Percentiles rank a stretch among this genome's conserved stretches.
phyloP scores from a whole-genome alignment of 164 flowering plant genomes.

The Taxillus chinensis region DNA sequence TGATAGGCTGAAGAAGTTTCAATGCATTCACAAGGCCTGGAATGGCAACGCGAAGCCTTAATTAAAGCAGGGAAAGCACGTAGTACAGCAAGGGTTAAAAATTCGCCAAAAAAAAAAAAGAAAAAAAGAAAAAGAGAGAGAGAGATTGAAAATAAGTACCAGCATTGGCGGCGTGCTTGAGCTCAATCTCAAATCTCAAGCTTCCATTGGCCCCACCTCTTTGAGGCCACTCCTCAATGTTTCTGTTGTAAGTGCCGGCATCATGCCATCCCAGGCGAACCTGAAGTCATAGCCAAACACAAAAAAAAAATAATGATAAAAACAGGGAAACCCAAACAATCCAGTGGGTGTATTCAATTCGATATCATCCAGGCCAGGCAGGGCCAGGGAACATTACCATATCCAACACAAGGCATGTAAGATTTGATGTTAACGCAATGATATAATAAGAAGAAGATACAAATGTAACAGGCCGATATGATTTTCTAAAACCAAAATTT shows the following conservation, averaged over 20 bases:
- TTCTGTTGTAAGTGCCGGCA: constrained; percentile 92
- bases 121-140: too few relatives aligned
- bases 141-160: constrained; percentile 32
- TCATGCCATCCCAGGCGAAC: constrained; percentile 99
- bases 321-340: neutral
- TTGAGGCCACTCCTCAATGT: constrained; percentile 84
- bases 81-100: too few relatives aligned
- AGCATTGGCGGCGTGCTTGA: constrained; percentile 97
- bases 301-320: neutral
- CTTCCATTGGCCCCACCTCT: constrained; percentile 99
- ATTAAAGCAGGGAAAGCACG: too few relatives aligned
- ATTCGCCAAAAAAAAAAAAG: too few relatives aligned
- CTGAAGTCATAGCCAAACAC: constrained; percentile 20
- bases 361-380: too few relatives aligned
- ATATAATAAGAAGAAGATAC: too few relatives aligned
- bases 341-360: neutral
- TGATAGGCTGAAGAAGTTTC: constrained; percentile 84
- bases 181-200: constrained; percentile 80
- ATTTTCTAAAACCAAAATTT: neutral
- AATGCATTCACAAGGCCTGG: constrained; percentile 90
- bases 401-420: too few relatives aligned
- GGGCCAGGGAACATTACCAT: neutral
- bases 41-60: constrained; percentile 8
- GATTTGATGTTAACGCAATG: too few relatives aligned
- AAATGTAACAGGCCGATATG: too few relatives aligned